Evolutionary conservation across 192 early-diverging fungal genomes (phyloP), one percentile per base, ranked within the genome.

Genomic region (Backusella liffmaniae): DNA sequence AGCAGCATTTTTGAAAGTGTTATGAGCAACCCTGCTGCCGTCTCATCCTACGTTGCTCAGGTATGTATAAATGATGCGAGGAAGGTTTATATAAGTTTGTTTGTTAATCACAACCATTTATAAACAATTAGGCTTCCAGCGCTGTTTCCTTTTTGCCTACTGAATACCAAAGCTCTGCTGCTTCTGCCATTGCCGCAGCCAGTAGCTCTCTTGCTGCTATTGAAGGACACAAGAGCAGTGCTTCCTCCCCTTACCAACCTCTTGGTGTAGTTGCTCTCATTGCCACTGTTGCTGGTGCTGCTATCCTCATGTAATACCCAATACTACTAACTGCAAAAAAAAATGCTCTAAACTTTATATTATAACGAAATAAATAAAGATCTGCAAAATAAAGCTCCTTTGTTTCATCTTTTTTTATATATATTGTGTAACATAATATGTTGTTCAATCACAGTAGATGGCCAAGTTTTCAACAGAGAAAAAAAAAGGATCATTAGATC

Each of bases 141-240:
- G 37, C 34, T 41, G 67, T 69, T 69, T 18, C 35, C 8, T 41
- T 37, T 0, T 23, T 69, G 10, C 67, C 67, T 39, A 23, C 67
- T 10, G 35, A 69, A 23, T 69, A 69, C 6, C 67, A 69, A 69
- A 37, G 35, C 21, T 69, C 67, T 69, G 67, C 67, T 69, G 34
- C 34, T 6, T 13, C 35, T 41, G 67, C 67, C n/a, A 5, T 69
- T 23, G 34, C 67, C 7, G 35, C 34, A 23, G 67, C 67, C 9
- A 69, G 67, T 12, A 69, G 5, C 9, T 41, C 67, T 4, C 37
- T 69, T 41, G 36, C 67, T 26, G 32, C 35, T 13, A 13, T 37
- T 37, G 35, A 69, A 39, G n/a, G 35, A 16, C 35, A 37, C 4
- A 69, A 69, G 34, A 37, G 3, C 7, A 12, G 34, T 69, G 34